Evolutionary conservation across 768 basidiomycete genomes (phyloP).

Genomic region (Lanmaoa pseudosensibilis): DNA sequence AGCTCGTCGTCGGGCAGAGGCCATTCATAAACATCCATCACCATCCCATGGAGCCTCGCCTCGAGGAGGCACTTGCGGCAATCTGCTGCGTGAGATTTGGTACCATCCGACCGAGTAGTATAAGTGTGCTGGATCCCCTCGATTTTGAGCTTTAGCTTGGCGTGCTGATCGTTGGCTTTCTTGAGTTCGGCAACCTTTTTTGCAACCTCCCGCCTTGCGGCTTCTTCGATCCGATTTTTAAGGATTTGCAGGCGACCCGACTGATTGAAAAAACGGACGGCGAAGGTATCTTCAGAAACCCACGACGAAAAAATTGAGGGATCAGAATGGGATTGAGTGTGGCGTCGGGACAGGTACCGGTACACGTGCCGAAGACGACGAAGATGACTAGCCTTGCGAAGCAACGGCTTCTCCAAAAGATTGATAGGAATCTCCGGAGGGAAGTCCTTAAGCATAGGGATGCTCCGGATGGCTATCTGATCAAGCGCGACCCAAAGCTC

Average conservation of each 20-base stretch:
- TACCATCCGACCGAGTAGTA: too few species aligned
- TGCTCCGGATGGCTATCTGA: conserved; percentile 30
- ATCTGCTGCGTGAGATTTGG: neutral
- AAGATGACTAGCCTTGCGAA: conserved; percentile 33
- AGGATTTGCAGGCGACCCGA: conserved; percentile 22
- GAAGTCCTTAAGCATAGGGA: conserved; percentile 43
- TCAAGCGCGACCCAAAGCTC: conserved; percentile 53
- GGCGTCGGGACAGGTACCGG: conserved; percentile 35
- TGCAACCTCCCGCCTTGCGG: conserved; percentile 20
- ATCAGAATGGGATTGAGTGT: conserved; percentile 5
- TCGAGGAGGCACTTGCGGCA: conserved; percentile 28
- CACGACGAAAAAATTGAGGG: conserved; percentile 37
- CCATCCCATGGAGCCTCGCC: conserved; percentile 13
- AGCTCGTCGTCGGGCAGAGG: conserved; percentile 38
- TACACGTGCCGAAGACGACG: conserved; percentile 28
- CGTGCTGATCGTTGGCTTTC: conserved; percentile 10
- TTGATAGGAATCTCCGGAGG: conserved; percentile 44
- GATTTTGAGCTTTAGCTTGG: neutral
- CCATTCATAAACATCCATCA: conserved; percentile 43
- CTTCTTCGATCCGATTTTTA: conserved; percentile 28
- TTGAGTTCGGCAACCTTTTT: conserved; percentile 31
- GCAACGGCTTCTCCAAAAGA: conserved; percentile 43
- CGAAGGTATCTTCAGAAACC: conserved; percentile 25
- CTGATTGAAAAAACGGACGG: conserved; percentile 33
- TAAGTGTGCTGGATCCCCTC: neutral